A percentile compares a stretch with the other conserved stretches of the same genome.
phyloP scores from a whole-genome alignment of 1,139 yeast genomes.

The Saccharomyces hybrid region DNA sequence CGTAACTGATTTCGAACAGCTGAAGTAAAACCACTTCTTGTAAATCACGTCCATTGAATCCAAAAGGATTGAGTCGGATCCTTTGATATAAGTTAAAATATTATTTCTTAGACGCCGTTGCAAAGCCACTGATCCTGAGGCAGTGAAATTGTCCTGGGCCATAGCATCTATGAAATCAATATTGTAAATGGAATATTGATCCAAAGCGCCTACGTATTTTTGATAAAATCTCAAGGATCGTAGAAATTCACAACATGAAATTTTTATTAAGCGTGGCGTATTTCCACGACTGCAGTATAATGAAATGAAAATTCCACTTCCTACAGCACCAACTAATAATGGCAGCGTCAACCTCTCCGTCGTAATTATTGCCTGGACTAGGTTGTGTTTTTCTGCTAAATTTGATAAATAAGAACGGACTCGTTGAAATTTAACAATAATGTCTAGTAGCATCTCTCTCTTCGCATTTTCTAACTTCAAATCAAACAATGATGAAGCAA shows the following conservation, averaged over 20 bases:
- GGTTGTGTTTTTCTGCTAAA: constrained; percentile 9
- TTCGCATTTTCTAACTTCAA: constrained; percentile 19
- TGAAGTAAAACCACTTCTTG: constrained; percentile 40
- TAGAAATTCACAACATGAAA: constrained; percentile 16
- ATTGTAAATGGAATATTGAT: constrained; percentile 30
- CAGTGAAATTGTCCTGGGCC: constrained; percentile 50
- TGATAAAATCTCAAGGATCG: constrained; percentile 17
- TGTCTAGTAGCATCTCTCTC: constrained; percentile 21
- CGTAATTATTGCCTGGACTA: constrained; percentile 10
- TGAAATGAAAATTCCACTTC: constrained; percentile 26
- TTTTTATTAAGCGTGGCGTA: constrained; percentile 16
- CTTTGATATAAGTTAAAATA: constrained; percentile 44
- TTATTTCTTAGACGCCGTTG: constrained; percentile 57
- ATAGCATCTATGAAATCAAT: constrained; percentile 43
- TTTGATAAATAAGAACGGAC: constrained; percentile 18
- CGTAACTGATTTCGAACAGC: constrained; percentile 13
- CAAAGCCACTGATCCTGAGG: constrained; percentile 73
- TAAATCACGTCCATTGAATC: constrained; percentile 57
- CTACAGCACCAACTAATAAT: constrained; percentile 21
- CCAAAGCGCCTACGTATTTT: constrained; percentile 14
- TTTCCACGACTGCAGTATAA: constrained; percentile 19
- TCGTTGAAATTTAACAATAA: constrained; percentile 19
- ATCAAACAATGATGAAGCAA: constrained; percentile 26
- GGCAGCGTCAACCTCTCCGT: constrained; percentile 20
- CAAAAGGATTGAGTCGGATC: constrained; percentile 52